These are phyloP conservation scores for Scedosporium boydii DNA, from an alignment of 2,329 filamentous ascomycete species.

Conservation along the genomic window DNA sequence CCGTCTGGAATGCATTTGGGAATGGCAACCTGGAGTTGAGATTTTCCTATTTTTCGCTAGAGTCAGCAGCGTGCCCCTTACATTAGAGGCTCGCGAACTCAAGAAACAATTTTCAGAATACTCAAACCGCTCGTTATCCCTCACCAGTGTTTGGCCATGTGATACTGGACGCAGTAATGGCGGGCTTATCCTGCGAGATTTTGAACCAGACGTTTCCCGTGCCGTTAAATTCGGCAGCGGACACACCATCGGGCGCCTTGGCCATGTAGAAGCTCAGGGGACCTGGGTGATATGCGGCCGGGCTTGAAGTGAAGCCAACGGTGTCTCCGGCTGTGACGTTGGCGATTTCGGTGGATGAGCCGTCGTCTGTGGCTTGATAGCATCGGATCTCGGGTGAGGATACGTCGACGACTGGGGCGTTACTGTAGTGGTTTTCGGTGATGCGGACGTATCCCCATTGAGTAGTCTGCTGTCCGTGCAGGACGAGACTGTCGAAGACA, in stretches of 20 bases:
- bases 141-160: slow-evolving; percentile 8
- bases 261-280: slow-evolving; percentile 27
- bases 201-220: slow-evolving; percentile 27
- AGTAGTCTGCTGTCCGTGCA: background rate
- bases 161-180: slow-evolving; percentile 5
- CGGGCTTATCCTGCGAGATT: slow-evolving; percentile 18
- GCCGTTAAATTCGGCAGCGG: slow-evolving; percentile 21
- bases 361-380: slow-evolving; percentile 11
- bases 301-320: slow-evolving; percentile 27
- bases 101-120: background rate
- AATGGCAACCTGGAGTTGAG: slow-evolving; percentile 28
- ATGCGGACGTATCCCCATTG: slow-evolving; percentile 14
- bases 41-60: slow-evolving; percentile 13
- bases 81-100: background rate
- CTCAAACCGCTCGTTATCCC: too few species aligned
- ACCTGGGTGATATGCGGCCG: slow-evolving; percentile 26
- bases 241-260: slow-evolving; percentile 23
- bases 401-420: slow-evolving; percentile 16
- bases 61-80: too few species aligned
- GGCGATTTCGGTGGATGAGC: background rate
- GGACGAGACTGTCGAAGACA: background rate
- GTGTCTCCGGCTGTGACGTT: slow-evolving; percentile 27
- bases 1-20: slow-evolving; percentile 32
- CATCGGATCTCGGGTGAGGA: slow-evolving; percentile 18
- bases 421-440: slow-evolving; percentile 15